Conservation (phyloP, 1,284 basidiomycete species). For the Apiotrichum laibachii region DNA sequence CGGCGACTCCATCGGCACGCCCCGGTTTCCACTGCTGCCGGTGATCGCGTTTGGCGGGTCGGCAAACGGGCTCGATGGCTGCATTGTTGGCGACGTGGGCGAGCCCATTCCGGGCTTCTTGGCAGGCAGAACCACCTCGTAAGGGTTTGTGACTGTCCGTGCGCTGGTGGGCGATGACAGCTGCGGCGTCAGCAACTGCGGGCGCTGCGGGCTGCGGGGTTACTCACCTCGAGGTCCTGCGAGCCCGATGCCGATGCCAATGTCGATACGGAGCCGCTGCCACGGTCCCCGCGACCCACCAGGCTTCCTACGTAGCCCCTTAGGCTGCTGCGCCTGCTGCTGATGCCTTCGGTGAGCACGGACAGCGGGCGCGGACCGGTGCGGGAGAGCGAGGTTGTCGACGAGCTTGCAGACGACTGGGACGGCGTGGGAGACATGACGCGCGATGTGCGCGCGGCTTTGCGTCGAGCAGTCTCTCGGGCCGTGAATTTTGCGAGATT, state of each 20-base stretch:
- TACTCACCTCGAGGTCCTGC: conserved; percentile 27
- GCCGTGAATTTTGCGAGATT: conserved; percentile 48
- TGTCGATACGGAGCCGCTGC: neutral
- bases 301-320: conserved; percentile 30
- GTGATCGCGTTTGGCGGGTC: conserved; percentile 15
- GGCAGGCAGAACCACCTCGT: conserved; percentile 15
- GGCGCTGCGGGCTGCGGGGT: neutral
- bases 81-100: conserved; percentile 15
- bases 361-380: conserved; percentile 2
- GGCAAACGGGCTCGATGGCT: conserved; percentile 28
- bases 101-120: conserved; percentile 2
- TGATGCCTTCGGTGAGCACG: conserved; percentile 15
- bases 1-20: conserved; percentile 6
- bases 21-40: too few relatives aligned
- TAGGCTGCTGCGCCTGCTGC: conserved; percentile 28
- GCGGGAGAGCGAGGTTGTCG: conserved; percentile 18
- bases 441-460: conserved; percentile 40
- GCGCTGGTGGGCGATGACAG: conserved; percentile 4
- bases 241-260: conserved; percentile 6
- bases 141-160: conserved; percentile 25
- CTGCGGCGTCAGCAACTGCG: neutral
- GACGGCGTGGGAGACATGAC: conserved; percentile 22
- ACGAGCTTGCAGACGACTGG: conserved; percentile 20
- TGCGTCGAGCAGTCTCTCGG: conserved; percentile 41
- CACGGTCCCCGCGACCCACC: conserved; percentile 17